Conservation (phyloP, 225 moss, liverwort and hornwort genomes). For the Sphagnum tenellum region DNA sequence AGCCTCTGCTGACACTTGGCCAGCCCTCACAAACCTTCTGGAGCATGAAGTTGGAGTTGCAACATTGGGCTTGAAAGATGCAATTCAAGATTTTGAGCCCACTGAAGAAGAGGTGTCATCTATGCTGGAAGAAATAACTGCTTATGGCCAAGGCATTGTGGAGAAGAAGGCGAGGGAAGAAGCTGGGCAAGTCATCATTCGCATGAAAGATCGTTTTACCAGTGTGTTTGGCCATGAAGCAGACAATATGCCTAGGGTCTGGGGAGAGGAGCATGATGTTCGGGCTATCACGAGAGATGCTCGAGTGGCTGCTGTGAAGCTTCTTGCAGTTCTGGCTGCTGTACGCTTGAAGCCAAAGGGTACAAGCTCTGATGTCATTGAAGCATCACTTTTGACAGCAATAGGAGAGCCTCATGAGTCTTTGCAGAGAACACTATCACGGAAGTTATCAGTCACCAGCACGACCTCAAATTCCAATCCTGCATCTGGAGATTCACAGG, state of each 20-base stretch:
- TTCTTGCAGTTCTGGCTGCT: constrained; percentile 72
- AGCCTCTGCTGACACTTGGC: constrained; percentile 74
- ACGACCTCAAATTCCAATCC: constrained; percentile 16
- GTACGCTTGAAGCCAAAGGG: constrained; percentile 47
- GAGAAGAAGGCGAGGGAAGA: constrained; percentile 81
- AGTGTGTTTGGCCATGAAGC: constrained; percentile 81
- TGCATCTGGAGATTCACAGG: constrained; percentile 41
- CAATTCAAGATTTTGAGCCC: constrained; percentile 62
- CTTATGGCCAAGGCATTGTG: constrained; percentile 46
- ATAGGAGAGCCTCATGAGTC: constrained; percentile 42
- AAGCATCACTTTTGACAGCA: constrained; percentile 47
- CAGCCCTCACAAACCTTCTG: constrained; percentile 49
- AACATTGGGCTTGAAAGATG: constrained; percentile 30
- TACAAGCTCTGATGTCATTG: constrained; percentile 34
- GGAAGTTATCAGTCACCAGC: constrained; percentile 24
- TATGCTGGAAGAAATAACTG: constrained; percentile 24
- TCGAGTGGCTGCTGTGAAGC: constrained; percentile 49
- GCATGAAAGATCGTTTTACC: constrained; percentile 89
- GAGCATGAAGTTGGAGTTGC: constrained; percentile 44
- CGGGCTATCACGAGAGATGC: constrained; percentile 83
- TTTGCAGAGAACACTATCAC: constrained; percentile 32
- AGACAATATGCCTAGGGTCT: constrained; percentile 76
- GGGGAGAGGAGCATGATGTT: constrained; percentile 89
- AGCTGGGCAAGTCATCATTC: constrained; percentile 61
- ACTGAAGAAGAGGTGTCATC: constrained; percentile 32